These are phyloP conservation scores for Crotalaria pallida DNA, from an alignment of 306 rosid species.

Conservation along the genomic window DNA sequence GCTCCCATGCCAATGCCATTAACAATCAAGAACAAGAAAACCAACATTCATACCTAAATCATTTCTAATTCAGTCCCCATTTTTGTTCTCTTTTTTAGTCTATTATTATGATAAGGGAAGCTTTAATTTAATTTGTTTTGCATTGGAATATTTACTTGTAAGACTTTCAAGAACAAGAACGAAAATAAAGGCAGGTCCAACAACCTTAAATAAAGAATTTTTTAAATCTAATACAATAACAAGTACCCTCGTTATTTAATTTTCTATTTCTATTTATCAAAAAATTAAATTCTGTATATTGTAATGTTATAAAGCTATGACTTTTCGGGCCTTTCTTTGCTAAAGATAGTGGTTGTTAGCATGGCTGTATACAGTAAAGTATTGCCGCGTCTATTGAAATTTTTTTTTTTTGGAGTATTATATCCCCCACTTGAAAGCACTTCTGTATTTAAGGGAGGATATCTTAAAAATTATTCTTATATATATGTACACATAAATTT, in stretches of 20 bases:
- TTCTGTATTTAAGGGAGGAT: too few relatives aligned
- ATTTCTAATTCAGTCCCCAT: slow-evolving; percentile 6
- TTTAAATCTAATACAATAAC: neutral
- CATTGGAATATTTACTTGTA: neutral
- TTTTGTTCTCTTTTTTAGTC: neutral
- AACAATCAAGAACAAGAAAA: slow-evolving; percentile 28
- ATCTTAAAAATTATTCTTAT: too few relatives aligned
- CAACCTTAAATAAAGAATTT: slow-evolving; percentile 1
- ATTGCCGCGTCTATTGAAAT: neutral
- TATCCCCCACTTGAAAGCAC: too few relatives aligned
- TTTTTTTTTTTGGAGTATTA: too few relatives aligned
- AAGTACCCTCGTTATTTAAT: slow-evolving; percentile 1
- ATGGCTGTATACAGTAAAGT: neutral
- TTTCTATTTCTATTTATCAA: neutral
- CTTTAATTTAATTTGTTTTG: too few relatives aligned
- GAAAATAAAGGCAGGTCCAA: slow-evolving; percentile 1
- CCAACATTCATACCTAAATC: slow-evolving; percentile 34
- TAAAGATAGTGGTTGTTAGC: slow-evolving; percentile 12
- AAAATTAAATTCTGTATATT: neutral
- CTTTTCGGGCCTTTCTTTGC: neutral
- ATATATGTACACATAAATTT: too few relatives aligned
- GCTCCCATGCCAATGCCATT: slow-evolving; percentile 3
- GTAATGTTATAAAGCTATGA: neutral
- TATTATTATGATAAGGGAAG: neutral
- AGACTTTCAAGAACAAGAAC: neutral